Evolutionary conservation across 1,284 basidiomycete species (phyloP), one percentile per base, ranked within the genome.

Genomic region (Sanghuangporus baumii): DNA sequence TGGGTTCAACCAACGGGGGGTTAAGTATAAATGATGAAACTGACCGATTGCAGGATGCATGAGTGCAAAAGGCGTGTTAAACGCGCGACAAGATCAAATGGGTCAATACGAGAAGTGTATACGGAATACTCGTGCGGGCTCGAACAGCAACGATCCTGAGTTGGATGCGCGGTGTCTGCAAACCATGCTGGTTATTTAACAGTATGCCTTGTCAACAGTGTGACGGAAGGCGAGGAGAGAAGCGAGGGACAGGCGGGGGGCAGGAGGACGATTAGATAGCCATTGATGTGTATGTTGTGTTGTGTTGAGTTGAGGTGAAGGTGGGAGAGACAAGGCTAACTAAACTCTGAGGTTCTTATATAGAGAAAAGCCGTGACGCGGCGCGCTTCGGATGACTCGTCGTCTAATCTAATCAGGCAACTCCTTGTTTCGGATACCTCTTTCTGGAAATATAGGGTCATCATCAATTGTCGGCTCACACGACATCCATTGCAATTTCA

Each of bases 141-240:
- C 89, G 75, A 91, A 91, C 72, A 91, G 83, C 67, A 90, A 81
- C 74, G 88, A 86, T 79, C 89, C 88, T 87, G 89, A 86, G 81
- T 85, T 88, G 73, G 86, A 86, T 76, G 80, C 86, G 70, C 86
- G 88, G 73, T 83, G 83, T 84, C 85, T 88, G 79, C 89, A 86
- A 79, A 90, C 87, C 88, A 91, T 91, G 80, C 80, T 89, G 79
- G 79, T 73, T 76, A 55, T 73, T 69, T 69, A 66, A 70, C 70
- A 14, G 69, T 70, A 71, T 72, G 76, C 76, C 76, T 71, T 75
- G 72, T 72, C 74, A 73, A 71, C 68, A 60, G 66, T 70, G 66
- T 63, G 71, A 74, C 71, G 69, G 66, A 12, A 50, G 73, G 72
- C 73, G 70, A 69, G 66, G 48, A 56, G 47, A 41, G 40, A 61